Percentiles rank a stretch among this genome's conserved stretches.
phyloP scores from a whole-genome alignment of 495 filamentous ascomycete genomes.

The Pyrenopolyporus hunteri region DNA sequence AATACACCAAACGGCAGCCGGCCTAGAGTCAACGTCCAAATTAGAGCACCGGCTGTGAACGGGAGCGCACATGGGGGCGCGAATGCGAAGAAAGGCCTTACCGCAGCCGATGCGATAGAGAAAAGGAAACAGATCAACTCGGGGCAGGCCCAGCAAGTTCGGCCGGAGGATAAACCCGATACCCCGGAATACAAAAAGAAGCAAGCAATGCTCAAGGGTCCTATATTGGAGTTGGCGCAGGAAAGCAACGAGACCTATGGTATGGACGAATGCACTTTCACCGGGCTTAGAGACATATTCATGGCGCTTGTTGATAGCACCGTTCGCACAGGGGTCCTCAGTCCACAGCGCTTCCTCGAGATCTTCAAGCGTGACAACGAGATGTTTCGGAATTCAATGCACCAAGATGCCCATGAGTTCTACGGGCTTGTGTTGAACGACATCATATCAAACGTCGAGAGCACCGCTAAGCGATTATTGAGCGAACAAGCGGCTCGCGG shows the following conservation, averaged over 20 bases:
- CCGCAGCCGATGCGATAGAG: slow-evolving; percentile 51
- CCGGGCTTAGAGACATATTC: slow-evolving; percentile 94
- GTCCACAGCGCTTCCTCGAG: slow-evolving; percentile 90
- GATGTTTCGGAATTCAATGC: slow-evolving; percentile 96
- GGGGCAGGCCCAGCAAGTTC: slow-evolving; percentile 47
- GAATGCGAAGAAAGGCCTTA: slow-evolving; percentile 50
- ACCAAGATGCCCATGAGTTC: slow-evolving; percentile 98
- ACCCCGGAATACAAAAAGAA: slow-evolving; percentile 98
- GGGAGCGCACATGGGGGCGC: slow-evolving; percentile 54
- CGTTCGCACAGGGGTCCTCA: slow-evolving; percentile 87
- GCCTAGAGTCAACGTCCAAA: slow-evolving; percentile 55
- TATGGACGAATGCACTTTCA: slow-evolving; percentile 94
- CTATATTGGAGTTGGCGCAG: slow-evolving; percentile 79
- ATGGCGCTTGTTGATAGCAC: slow-evolving; percentile 84
- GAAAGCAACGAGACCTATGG: slow-evolving; percentile 82
- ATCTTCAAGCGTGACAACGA: slow-evolving; percentile 93
- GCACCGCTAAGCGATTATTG: slow-evolving; percentile 66
- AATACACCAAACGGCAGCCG: slow-evolving; percentile 52
- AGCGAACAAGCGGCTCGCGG: slow-evolving; percentile 52
- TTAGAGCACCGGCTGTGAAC: slow-evolving; percentile 53
- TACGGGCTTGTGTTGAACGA: slow-evolving; percentile 94
- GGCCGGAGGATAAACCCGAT: slow-evolving; percentile 75
- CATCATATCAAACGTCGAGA: slow-evolving; percentile 91
- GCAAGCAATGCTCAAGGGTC: slow-evolving; percentile 83
- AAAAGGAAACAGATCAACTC: slow-evolving; percentile 51